Conservation (phyloP, 1,284 basidiomycete species). For the Leccinum holopus region DNA sequence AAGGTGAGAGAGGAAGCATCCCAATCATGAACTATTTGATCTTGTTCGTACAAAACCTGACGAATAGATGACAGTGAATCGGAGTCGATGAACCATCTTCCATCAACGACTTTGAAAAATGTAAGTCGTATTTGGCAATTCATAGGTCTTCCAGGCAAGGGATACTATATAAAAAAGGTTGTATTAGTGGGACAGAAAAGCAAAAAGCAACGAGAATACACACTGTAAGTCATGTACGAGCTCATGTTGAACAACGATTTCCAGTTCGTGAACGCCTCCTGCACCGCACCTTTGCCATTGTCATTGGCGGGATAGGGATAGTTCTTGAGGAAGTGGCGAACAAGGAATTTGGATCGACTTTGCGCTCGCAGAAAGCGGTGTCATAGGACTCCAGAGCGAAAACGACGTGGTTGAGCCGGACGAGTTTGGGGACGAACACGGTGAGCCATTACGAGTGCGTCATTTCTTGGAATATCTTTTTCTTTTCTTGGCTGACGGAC, state of each 20-base stretch:
- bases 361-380: slow-evolving; percentile 64
- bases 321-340: slow-evolving; percentile 91
- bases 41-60: too few species aligned
- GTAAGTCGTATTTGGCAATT: slow-evolving; percentile 56
- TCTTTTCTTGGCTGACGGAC: too few species aligned
- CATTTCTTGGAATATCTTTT: too few species aligned
- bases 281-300: slow-evolving; percentile 68
- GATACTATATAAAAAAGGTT: slow-evolving; percentile 58
- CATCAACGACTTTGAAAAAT: too few species aligned
- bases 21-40: too few species aligned
- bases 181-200: not conserved
- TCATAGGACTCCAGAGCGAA: too few species aligned
- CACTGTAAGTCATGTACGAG: slow-evolving; percentile 93
- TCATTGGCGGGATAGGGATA: slow-evolving; percentile 76
- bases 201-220: slow-evolving; percentile 26
- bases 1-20: too few species aligned
- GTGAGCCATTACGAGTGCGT: too few species aligned
- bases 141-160: slow-evolving; percentile 85
- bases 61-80: too few species aligned
- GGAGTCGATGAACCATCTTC: too few species aligned
- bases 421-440: too few species aligned
- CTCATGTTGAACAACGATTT: slow-evolving; percentile 92
- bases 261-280: slow-evolving; percentile 95
- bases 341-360: slow-evolving; percentile 84
- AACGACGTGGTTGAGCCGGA: too few species aligned